Conservation (phyloP, 768 basidiomycete genomes). For the Serendipita sp. region DNA sequence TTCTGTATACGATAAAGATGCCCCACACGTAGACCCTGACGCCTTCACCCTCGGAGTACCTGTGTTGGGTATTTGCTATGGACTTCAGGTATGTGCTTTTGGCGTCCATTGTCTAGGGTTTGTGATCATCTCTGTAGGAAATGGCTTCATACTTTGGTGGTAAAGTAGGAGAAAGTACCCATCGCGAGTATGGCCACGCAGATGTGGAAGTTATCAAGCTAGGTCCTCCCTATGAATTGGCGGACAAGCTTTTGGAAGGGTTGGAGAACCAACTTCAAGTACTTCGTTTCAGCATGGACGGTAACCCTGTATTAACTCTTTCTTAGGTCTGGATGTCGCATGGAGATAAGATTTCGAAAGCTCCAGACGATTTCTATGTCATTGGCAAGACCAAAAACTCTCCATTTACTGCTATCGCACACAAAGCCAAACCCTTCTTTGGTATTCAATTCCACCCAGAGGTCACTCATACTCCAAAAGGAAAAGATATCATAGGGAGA, state of each 20-base stretch:
- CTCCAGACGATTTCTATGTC: conserved; percentile 70
- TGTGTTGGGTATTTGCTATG: conserved; percentile 93
- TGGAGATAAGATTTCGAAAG: conserved; percentile 75
- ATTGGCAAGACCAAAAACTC: conserved; percentile 78
- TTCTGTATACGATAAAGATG: conserved; percentile 85
- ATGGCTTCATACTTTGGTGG: conserved; percentile 81
- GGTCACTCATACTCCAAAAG: conserved; percentile 83
- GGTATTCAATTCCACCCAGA: conserved; percentile 99
- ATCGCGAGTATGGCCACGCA: conserved; percentile 92
- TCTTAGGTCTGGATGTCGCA: conserved; percentile 98
- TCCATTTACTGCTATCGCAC: conserved; percentile 86
- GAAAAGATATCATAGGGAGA: conserved; percentile 72
- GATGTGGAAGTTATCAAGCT: conserved; percentile 55
- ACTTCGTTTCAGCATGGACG: background rate
- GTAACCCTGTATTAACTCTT: conserved; percentile 4
- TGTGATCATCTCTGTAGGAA: conserved; percentile 39
- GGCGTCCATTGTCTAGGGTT: background rate
- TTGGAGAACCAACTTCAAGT: conserved; percentile 86
- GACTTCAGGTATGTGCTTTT: conserved; percentile 55
- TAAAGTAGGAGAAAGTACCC: conserved; percentile 67
- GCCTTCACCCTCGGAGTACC: conserved; percentile 81
- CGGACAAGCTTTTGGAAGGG: conserved; percentile 66
- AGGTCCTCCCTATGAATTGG: conserved; percentile 27
- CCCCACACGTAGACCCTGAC: conserved; percentile 86
- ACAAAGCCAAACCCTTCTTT: conserved; percentile 74